These are phyloP conservation scores for Musa troglodytarum DNA, from an alignment of 176 grass and related monocot species.

Conservation along the genomic window DNA sequence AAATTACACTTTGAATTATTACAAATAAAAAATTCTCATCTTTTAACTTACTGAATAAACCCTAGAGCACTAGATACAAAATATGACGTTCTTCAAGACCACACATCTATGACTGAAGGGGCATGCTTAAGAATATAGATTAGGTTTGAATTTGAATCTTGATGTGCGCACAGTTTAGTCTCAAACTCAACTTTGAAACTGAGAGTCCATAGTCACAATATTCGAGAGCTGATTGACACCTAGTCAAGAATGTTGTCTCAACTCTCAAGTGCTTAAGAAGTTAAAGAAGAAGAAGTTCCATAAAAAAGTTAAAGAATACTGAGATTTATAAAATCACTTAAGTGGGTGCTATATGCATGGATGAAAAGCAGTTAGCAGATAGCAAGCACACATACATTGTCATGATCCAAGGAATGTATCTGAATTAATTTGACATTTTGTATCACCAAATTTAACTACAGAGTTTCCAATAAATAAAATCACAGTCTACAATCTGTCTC, in stretches of 20 bases:
- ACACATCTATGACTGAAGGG: too few species aligned
- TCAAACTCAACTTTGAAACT: background rate
- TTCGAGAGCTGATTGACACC: background rate
- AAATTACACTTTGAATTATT: background rate
- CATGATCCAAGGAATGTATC: background rate
- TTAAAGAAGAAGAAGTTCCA: background rate
- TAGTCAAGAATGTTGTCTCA: background rate
- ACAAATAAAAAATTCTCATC: background rate
- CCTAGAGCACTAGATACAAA: background rate
- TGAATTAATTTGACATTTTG: background rate
- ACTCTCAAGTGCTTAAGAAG: background rate
- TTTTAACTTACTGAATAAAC: background rate
- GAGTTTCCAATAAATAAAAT: background rate
- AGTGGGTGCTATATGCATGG: background rate
- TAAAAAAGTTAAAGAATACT: background rate
- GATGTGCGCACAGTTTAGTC: background rate
- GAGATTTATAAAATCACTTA: slow-evolving; percentile 1
- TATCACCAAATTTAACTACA: background rate
- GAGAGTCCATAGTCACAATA: background rate
- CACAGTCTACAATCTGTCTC: background rate
- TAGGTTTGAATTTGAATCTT: background rate
- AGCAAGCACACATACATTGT: background rate
- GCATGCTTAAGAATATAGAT: too few species aligned
- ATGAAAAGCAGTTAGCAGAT: background rate
- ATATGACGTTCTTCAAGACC: background rate